Conservation (phyloP, 169 alveolate species). For the Hammondia hammondi region DNA sequence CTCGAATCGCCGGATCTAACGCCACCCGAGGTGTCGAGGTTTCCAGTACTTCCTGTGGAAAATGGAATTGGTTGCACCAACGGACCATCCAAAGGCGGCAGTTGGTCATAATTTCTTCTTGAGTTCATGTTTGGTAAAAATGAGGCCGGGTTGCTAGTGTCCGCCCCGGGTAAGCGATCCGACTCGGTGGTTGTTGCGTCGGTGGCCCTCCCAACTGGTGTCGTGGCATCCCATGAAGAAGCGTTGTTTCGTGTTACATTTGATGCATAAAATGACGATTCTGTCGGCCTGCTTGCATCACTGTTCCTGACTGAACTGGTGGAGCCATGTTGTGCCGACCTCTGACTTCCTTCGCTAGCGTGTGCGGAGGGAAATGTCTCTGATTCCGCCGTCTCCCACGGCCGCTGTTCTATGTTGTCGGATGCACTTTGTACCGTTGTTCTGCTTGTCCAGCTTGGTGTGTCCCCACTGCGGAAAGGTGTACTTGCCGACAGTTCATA, state of each 20-base stretch:
- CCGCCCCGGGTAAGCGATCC: neutral
- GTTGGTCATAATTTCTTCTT: neutral
- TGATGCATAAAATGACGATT: neutral
- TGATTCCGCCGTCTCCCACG: neutral
- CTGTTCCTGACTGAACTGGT: neutral
- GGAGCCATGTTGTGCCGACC: neutral
- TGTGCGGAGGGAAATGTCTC: neutral
- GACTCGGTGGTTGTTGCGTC: neutral
- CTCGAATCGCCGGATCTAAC: neutral
- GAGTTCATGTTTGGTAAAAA: neutral
- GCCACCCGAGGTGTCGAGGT: neutral
- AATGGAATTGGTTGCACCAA: neutral
- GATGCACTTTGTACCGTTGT: neutral
- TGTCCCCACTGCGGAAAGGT: neutral
- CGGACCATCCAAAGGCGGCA: neutral
- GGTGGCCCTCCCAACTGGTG: neutral
- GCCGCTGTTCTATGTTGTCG: neutral
- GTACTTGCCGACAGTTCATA: neutral
- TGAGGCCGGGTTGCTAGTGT: neutral
- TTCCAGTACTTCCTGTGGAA: neutral
- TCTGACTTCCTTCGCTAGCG: neutral
- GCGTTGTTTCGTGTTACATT: neutral
- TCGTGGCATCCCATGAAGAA: neutral
- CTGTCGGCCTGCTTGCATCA: neutral
- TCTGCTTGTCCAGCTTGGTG: neutral